Evolutionary conservation across 305 asterid species (phyloP).

Genomic region (Rubia occidens): DNA sequence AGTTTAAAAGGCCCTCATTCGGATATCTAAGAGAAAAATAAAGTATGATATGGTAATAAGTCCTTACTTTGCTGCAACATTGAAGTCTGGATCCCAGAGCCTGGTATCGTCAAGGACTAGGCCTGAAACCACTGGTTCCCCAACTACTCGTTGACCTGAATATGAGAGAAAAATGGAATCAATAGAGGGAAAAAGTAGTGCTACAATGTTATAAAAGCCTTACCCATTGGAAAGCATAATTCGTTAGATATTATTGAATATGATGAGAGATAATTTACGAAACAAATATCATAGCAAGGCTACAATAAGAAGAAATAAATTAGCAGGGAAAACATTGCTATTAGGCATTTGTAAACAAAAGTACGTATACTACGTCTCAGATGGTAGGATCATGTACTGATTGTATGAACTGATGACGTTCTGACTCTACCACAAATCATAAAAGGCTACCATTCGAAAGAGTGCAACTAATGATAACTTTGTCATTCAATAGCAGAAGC

Average conservation of each 20-base stretch:
- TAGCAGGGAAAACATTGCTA: background rate
- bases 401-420: background rate
- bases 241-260: background rate
- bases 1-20: background rate
- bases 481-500: background rate
- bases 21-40: slow-evolving; percentile 9
- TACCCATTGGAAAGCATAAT: background rate
- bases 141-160: slow-evolving; percentile 91
- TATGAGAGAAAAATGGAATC: slow-evolving; percentile 3
- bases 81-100: slow-evolving; percentile 90
- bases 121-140: slow-evolving; percentile 93
- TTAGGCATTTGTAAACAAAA: background rate
- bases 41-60: slow-evolving; percentile 5
- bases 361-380: background rate
- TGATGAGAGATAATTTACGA: background rate
- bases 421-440: background rate
- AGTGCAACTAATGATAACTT: background rate
- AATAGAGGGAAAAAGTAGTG: background rate
- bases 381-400: background rate
- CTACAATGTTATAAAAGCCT: background rate
- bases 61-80: slow-evolving; percentile 73
- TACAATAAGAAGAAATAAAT: background rate
- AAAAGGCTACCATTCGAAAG: background rate
- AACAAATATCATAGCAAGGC: background rate
- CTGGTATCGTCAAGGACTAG: slow-evolving; percentile 70